Percentiles rank a stretch among this genome's conserved stretches.
Conservation (phyloP, 495 filamentous ascomycete genomes). For the Talaromyces adpressus region DNA sequence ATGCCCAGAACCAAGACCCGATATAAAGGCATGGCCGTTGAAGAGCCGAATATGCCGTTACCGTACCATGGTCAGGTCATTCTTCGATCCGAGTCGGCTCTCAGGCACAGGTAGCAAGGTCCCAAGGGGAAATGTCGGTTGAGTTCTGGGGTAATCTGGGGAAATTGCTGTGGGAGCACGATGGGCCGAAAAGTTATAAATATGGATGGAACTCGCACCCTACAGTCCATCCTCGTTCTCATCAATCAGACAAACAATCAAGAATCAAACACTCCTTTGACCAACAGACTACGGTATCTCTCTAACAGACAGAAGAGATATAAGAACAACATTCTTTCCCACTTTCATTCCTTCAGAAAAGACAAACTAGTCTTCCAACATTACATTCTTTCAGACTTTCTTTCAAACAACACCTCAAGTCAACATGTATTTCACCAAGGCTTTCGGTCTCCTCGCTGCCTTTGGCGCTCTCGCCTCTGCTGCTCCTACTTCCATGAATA, state of each 20-base stretch:
- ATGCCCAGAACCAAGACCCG: background rate
- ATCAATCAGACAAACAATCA: conserved; percentile 1
- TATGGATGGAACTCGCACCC: background rate
- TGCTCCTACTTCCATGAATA: conserved; percentile 15
- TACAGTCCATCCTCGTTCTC: background rate
- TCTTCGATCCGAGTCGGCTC: background rate
- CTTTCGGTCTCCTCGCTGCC: conserved; percentile 29
- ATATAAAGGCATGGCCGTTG: background rate
- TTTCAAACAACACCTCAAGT: conserved; percentile 20
- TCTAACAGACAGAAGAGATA: background rate
- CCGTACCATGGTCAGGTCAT: background rate
- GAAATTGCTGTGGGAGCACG: background rate
- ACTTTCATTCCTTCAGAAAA: background rate
- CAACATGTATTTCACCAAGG: conserved; percentile 41
- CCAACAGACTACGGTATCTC: background rate
- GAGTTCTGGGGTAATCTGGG: background rate
- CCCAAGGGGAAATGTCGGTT: background rate
- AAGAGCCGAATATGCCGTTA: background rate
- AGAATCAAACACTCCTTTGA: background rate
- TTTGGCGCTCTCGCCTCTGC: conserved; percentile 32
- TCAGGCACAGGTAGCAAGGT: background rate
- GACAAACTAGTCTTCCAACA: background rate
- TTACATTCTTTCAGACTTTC: conserved; percentile 1
- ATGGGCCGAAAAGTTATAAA: background rate
- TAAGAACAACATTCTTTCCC: background rate